Conservation (phyloP, 208 protist genomes). For the Trichomonas vaginalis region DNA sequence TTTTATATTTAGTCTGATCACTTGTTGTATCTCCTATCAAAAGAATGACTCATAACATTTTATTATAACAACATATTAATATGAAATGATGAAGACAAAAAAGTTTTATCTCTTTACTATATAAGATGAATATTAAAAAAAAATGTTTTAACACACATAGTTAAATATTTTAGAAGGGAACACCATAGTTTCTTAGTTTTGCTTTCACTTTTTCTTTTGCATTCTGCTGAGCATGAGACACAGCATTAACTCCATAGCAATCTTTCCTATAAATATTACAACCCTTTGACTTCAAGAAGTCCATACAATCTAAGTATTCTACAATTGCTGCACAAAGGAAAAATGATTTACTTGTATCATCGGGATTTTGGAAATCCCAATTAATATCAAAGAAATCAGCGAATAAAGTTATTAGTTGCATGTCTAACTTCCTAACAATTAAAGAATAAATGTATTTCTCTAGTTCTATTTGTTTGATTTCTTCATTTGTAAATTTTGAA, state of each 20-base stretch:
- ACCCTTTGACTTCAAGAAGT: not conserved
- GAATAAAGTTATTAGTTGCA: not conserved
- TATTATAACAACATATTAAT: too few relatives aligned
- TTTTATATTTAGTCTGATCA: too few relatives aligned
- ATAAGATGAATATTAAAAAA: too few relatives aligned
- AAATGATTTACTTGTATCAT: not conserved
- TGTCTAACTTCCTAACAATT: not conserved
- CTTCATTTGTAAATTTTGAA: not conserved
- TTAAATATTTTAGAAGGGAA: too few relatives aligned
- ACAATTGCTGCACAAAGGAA: not conserved
- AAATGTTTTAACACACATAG: too few relatives aligned
- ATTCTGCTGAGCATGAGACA: not conserved
- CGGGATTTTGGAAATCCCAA: not conserved
- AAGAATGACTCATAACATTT: too few relatives aligned
- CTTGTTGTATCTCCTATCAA: too few relatives aligned
- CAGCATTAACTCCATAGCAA: not conserved
- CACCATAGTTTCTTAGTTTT: not conserved
- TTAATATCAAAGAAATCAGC: not conserved
- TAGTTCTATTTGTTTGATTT: not conserved
- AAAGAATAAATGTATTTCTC: not conserved
- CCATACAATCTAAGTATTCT: not conserved
- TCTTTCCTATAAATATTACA: not conserved
- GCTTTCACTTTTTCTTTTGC: not conserved
- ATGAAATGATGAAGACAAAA: too few relatives aligned
- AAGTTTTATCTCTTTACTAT: too few relatives aligned